These are phyloP conservation scores for Zizania latifolia DNA, from an alignment of 176 grass and related monocot species.

Conservation along the genomic window DNA sequence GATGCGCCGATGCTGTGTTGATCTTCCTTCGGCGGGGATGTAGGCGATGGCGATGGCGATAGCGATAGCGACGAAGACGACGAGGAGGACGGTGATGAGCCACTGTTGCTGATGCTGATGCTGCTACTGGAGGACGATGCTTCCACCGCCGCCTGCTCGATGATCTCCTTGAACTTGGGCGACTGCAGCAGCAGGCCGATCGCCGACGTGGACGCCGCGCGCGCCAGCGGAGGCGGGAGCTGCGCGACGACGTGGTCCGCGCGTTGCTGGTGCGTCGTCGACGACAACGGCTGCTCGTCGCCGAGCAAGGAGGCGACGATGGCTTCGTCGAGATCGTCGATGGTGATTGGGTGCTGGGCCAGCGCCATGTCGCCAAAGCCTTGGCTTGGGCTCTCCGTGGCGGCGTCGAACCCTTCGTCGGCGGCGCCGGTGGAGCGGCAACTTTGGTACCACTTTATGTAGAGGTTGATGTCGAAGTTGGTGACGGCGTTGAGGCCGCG, in stretches of 20 bases:
- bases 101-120: neutral
- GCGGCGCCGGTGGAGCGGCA: neutral
- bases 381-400: neutral
- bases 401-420: neutral
- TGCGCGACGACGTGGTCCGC: neutral
- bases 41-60: neutral
- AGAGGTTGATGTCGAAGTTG: slow-evolving; percentile 70
- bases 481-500: slow-evolving; percentile 65
- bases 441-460: slow-evolving; percentile 33
- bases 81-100: neutral
- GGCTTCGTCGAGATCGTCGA: neutral
- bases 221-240: no score
- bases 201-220: neutral
- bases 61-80: neutral
- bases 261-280: neutral
- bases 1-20: neutral
- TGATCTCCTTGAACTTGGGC: slow-evolving; percentile 49
- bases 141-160: slow-evolving; percentile 21
- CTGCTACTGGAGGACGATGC: neutral
- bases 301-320: neutral
- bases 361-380: neutral
- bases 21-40: neutral
- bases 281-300: neutral
- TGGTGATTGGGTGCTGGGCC: neutral
- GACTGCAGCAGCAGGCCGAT: slow-evolving; percentile 31